These are phyloP conservation scores for Colletotrichum limetticola DNA, from an alignment of 2,329 filamentous ascomycete genomes.

Conservation along the genomic window DNA sequence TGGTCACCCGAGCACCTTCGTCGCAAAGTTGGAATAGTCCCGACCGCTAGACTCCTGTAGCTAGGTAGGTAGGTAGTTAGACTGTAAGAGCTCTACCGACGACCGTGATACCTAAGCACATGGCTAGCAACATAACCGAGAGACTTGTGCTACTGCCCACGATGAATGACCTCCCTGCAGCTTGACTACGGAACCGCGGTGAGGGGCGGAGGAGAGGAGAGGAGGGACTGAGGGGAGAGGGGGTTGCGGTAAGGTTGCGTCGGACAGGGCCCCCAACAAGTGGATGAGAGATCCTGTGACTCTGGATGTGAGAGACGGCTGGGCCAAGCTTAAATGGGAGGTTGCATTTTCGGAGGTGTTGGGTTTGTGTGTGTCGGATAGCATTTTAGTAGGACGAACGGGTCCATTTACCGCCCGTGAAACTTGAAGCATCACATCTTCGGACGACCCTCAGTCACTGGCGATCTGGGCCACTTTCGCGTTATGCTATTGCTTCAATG, in stretches of 20 bases:
- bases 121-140: conserved; percentile 15
- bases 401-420: conserved; percentile 11
- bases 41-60: background rate
- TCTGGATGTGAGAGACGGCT: conserved; percentile 29
- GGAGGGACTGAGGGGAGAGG: background rate
- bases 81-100: background rate
- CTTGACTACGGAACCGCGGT: background rate
- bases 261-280: background rate
- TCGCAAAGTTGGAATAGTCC: background rate
- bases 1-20: conserved; percentile 19
- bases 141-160: background rate
- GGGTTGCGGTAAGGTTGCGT: background rate
- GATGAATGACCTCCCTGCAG: conserved; percentile 5
- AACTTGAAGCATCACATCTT: conserved; percentile 23
- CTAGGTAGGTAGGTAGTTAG: background rate
- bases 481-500: background rate
- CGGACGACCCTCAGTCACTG: conserved; percentile 3
- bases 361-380: background rate
- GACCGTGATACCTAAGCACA: conserved; percentile 10
- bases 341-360: background rate
- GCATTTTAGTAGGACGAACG: background rate
- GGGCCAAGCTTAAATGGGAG: conserved; percentile 28
- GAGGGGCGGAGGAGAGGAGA: background rate
- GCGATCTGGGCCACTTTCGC: background rate
- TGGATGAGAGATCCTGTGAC: conserved; percentile 20